Evolutionary conservation across 129 eudicot genomes (phyloP).

Genomic region (Lactuca sativa): DNA sequence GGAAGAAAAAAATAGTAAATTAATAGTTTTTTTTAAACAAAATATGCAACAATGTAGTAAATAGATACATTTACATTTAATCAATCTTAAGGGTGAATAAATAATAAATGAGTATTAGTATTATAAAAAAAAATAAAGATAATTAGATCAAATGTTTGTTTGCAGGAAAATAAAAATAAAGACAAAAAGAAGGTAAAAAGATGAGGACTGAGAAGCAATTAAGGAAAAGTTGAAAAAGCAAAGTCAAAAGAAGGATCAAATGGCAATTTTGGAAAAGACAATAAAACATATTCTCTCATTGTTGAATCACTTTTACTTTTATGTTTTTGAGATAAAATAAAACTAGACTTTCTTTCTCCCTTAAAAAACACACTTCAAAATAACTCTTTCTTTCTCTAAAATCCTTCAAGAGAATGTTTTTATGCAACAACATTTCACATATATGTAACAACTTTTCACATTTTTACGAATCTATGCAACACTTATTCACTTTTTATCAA

Average conservation of each 20-base stretch:
- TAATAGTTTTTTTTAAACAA: background rate
- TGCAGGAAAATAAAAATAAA: too few relatives aligned
- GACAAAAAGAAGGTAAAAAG: background rate
- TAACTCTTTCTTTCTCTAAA: background rate
- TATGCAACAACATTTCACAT: too few relatives aligned
- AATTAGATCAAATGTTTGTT: too few relatives aligned
- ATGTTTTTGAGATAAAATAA: background rate
- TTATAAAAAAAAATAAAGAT: too few relatives aligned
- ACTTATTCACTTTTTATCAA: too few relatives aligned
- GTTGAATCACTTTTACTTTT: background rate
- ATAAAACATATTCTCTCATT: background rate
- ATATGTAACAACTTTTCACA: too few relatives aligned
- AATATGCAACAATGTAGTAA: background rate
- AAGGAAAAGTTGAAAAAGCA: background rate
- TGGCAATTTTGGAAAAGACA: background rate
- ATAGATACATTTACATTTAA: background rate
- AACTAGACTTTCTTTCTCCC: background rate
- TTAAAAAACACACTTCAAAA: background rate
- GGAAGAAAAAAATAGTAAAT: slow-evolving; percentile 2
- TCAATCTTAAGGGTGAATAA: too few relatives aligned
- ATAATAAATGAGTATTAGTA: too few relatives aligned
- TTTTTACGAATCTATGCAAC: background rate
- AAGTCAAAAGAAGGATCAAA: background rate
- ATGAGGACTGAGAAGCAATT: background rate
- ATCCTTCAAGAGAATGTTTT: background rate